A percentile compares a stretch with the other conserved stretches of the same genome.
These are phyloP conservation scores for Casuarina glauca DNA, from an alignment of 306 rosid species.

Conservation along the genomic window DNA sequence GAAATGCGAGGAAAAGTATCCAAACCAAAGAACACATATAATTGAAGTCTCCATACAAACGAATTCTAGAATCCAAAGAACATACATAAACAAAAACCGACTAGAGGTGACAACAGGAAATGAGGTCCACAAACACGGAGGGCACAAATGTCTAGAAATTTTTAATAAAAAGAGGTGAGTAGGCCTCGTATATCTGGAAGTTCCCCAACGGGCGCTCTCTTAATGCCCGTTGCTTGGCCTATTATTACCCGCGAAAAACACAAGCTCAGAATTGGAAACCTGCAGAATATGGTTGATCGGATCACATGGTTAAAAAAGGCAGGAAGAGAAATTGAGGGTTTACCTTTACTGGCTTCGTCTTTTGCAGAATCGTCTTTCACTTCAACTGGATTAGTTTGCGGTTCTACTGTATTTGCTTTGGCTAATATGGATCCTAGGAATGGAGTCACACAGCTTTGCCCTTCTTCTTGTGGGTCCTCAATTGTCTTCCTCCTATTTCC, in stretches of 20 bases:
- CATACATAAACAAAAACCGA: no score
- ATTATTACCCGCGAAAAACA: neutral
- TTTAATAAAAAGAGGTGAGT: no score
- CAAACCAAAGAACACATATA: no score
- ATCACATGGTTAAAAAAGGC: neutral
- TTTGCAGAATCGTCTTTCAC: neutral
- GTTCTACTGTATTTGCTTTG: neutral
- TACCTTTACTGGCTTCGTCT: no score
- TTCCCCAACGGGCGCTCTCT: neutral
- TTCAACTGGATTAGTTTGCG: neutral
- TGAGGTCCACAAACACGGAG: no score
- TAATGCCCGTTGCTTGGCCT: neutral
- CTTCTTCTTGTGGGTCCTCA: neutral
- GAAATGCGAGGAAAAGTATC: no score
- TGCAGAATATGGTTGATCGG: neutral
- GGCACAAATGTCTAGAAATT: no score
- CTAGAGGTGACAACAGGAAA: no score
- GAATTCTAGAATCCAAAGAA: no score
- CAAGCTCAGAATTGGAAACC: neutral
- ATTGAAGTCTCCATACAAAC: no score
- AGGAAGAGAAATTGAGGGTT: neutral
- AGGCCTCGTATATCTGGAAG: neutral
- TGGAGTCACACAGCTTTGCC: neutral
- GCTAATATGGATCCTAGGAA: neutral
- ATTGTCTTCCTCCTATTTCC: neutral